Conservation (phyloP, 345 rosid genomes). For the Salix brachista region DNA sequence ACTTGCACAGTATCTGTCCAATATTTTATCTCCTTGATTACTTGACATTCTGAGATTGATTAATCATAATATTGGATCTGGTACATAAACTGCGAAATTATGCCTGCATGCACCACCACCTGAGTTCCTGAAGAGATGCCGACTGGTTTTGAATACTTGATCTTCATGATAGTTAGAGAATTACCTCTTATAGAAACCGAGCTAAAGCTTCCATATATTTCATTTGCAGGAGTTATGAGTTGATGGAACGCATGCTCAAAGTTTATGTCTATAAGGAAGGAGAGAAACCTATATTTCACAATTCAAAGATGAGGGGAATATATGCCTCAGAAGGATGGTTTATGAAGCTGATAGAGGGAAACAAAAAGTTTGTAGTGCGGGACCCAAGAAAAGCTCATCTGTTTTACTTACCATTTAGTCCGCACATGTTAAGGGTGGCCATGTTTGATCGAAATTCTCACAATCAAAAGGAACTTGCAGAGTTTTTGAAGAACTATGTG, state of each 20-base stretch:
- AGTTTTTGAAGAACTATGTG: conserved; percentile 49
- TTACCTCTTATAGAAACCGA: not conserved
- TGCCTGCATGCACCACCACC: not conserved
- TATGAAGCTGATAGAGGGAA: conserved; percentile 78
- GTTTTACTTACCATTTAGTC: conserved; percentile 80
- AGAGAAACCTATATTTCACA: conserved; percentile 73
- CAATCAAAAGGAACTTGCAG: conserved; percentile 37
- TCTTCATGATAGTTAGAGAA: not conserved
- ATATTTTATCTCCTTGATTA: not conserved
- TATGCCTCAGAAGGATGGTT: conserved; percentile 97
- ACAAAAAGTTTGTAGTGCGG: conserved; percentile 62
- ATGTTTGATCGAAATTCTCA: conserved; percentile 35
- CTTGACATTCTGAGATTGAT: not conserved
- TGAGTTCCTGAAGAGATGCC: not conserved
- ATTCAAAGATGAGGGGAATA: conserved; percentile 62
- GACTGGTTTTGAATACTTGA: not conserved
- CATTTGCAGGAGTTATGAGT: conserved; percentile 64
- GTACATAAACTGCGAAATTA: not conserved
- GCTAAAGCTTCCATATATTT: conserved; percentile 9
- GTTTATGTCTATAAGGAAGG: conserved; percentile 84
- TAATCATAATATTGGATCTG: not conserved
- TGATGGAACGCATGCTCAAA: conserved; percentile 72
- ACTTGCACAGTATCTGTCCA: not conserved
- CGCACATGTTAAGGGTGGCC: conserved; percentile 45
- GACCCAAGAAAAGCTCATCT: conserved; percentile 81